Conservation (phyloP, 106 monocot species). For the Platanthera zijinensis region DNA sequence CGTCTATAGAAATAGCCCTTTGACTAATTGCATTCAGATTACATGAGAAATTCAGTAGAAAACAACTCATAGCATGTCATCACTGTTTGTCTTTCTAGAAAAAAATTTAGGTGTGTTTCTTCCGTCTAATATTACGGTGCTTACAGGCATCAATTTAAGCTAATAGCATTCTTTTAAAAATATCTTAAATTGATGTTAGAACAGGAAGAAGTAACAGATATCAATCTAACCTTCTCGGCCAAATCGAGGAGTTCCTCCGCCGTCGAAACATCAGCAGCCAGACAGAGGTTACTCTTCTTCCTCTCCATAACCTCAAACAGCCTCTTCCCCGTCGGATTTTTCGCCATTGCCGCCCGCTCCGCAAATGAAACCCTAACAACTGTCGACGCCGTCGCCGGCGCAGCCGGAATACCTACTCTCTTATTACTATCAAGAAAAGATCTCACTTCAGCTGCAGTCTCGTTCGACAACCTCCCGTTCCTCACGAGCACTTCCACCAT, state of each 20-base stretch:
- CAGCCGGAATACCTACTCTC: slow-evolving; percentile 39
- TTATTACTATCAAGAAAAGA: slow-evolving; percentile 62
- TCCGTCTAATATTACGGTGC: too few species aligned
- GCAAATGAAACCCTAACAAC: slow-evolving; percentile 43
- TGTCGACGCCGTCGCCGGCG: not conserved
- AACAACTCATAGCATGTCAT: not conserved
- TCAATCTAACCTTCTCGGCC: slow-evolving; percentile 66
- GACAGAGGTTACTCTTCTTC: slow-evolving; percentile 82
- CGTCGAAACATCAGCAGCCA: slow-evolving; percentile 81
- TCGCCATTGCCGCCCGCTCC: slow-evolving; percentile 59
- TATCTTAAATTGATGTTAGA: not conserved
- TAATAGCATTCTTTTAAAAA: not conserved
- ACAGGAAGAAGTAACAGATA: not conserved
- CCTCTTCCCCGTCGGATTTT: slow-evolving; percentile 69
- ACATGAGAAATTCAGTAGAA: not conserved
- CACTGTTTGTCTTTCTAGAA: not conserved
- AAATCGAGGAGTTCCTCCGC: slow-evolving; percentile 67
- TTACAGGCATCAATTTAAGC: too few species aligned
- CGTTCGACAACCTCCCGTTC: slow-evolving; percentile 48
- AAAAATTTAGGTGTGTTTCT: too few species aligned
- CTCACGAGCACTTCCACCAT: slow-evolving; percentile 55
- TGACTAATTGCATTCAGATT: not conserved
- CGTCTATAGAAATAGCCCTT: not conserved
- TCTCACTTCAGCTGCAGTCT: slow-evolving; percentile 48
- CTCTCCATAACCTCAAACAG: slow-evolving; percentile 85